Percentiles rank a stretch among this genome's conserved stretches.
phyloP scores from a whole-genome alignment of 176 grass and related monocot genomes.

The Carex pumila region DNA sequence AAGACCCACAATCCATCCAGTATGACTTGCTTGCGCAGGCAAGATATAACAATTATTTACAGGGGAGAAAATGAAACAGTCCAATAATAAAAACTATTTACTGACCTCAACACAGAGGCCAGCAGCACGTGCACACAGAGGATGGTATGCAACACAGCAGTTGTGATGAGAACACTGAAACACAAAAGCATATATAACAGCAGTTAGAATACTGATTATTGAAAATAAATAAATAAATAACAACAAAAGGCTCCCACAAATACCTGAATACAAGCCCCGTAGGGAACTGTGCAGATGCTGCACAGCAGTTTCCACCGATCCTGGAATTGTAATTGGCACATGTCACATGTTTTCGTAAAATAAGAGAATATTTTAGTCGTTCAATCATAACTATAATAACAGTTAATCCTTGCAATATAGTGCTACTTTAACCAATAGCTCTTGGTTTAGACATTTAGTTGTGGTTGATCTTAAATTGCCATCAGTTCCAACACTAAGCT shows the following conservation, averaged over 20 bases:
- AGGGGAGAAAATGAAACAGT: neutral
- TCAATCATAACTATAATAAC: neutral
- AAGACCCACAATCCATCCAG: neutral
- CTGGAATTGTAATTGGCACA: conserved; percentile 37
- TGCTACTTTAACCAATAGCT: conserved; percentile 9
- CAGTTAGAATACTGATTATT: conserved; percentile 30
- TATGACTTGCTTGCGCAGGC: neutral
- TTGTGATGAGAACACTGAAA: conserved; percentile 90
- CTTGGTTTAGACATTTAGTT: neutral
- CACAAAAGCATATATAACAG: conserved; percentile 11
- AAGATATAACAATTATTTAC: neutral
- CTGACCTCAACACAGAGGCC: conserved; percentile 93
- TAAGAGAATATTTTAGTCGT: neutral
- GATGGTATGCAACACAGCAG: conserved; percentile 94
- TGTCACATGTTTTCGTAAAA: neutral
- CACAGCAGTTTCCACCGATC: conserved; percentile 98
- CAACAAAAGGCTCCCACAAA: conserved; percentile 20
- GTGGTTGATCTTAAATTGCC: neutral
- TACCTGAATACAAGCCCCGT: conserved; percentile 99
- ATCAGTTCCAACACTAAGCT: neutral
- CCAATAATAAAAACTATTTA: neutral
- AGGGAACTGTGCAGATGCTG: conserved; percentile 94
- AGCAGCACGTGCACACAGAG: conserved; percentile 98
- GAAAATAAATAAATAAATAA: neutral
- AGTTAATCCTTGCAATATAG: neutral